Evolutionary conservation across 768 basidiomycete species (phyloP).

Genomic region (Termitomyces sp.): DNA sequence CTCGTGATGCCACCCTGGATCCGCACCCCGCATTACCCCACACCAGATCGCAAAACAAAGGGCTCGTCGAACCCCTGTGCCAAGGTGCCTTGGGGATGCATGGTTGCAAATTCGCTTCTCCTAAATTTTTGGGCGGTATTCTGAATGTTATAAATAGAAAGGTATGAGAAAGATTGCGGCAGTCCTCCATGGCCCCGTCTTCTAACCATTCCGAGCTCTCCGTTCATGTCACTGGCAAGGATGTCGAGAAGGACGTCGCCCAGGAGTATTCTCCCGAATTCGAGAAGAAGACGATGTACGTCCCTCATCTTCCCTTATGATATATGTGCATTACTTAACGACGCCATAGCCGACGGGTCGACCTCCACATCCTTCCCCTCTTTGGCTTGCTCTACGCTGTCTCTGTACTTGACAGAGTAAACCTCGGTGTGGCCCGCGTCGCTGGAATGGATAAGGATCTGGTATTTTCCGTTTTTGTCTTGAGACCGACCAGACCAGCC

Average conservation of each 20-base stretch:
- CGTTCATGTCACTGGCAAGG: neutral
- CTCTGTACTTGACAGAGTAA: conserved; percentile 33
- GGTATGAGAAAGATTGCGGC: neutral
- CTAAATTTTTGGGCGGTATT: neutral
- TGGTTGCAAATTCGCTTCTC: neutral
- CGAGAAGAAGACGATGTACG: neutral
- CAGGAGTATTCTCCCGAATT: neutral
- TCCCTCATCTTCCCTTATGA: neutral
- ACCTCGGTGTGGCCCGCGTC: conserved; percentile 32
- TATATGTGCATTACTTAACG: neutral
- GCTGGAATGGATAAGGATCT: conserved; percentile 36
- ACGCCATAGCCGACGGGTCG: conserved; percentile 24
- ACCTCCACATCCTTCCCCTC: conserved; percentile 33
- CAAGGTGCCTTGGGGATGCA: neutral
- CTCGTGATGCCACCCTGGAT: neutral
- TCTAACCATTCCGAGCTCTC: neutral
- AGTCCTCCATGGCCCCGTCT: neutral
- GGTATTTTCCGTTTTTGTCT: conserved; percentile 15
- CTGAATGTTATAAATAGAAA: neutral
- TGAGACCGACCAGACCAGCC: neutral
- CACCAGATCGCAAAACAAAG: conserved; percentile 2
- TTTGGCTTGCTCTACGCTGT: conserved; percentile 33
- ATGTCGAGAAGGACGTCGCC: neutral
- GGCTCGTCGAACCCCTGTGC: neutral
- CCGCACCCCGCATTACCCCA: conserved; percentile 4